Conservation (phyloP, 805 yeast species). For the Candida khao-thaluensis region DNA sequence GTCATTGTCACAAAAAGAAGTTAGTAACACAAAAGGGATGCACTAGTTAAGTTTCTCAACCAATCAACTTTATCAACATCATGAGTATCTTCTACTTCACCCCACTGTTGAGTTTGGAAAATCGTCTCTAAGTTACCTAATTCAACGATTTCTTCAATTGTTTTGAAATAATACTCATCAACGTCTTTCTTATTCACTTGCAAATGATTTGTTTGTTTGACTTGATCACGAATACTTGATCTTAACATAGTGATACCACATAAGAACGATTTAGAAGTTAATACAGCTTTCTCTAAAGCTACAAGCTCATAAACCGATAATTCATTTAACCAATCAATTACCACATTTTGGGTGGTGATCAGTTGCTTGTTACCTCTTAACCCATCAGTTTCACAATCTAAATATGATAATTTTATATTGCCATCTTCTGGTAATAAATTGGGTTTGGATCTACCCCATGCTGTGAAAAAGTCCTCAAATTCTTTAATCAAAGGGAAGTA, state of each 20-base stretch:
- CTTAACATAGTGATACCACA: slow-evolving; percentile 72
- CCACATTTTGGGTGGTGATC: slow-evolving; percentile 57
- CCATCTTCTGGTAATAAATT: slow-evolving; percentile 17
- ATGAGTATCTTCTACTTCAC: slow-evolving; percentile 97
- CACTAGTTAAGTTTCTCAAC: slow-evolving; percentile 76
- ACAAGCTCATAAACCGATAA: slow-evolving; percentile 77
- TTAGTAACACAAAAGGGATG: slow-evolving; percentile 48
- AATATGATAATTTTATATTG: slow-evolving; percentile 45
- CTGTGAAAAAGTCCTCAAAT: slow-evolving; percentile 59
- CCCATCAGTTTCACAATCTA: slow-evolving; percentile 83
- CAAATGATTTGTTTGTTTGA: slow-evolving; percentile 22
- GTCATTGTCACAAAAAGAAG: no score
- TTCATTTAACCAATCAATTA: slow-evolving; percentile 57
- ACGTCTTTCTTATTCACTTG: slow-evolving; percentile 34
- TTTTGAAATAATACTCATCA: slow-evolving; percentile 33
- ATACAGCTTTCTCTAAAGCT: slow-evolving; percentile 86
- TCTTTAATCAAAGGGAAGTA: slow-evolving; percentile 73
- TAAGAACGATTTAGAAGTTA: slow-evolving; percentile 81
- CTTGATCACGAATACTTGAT: slow-evolving; percentile 32
- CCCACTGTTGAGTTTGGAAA: slow-evolving; percentile 90
- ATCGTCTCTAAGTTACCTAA: slow-evolving; percentile 79
- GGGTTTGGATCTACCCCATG: slow-evolving; percentile 17
- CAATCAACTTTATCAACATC: slow-evolving; percentile 95
- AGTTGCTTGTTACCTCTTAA: slow-evolving; percentile 78
- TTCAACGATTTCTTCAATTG: slow-evolving; percentile 70